A percentile compares a stretch with the other conserved stretches of the same genome.
phyloP scores from a whole-genome alignment of 371 early-diverging fungal species.

The Mucor circinelloides region DNA sequence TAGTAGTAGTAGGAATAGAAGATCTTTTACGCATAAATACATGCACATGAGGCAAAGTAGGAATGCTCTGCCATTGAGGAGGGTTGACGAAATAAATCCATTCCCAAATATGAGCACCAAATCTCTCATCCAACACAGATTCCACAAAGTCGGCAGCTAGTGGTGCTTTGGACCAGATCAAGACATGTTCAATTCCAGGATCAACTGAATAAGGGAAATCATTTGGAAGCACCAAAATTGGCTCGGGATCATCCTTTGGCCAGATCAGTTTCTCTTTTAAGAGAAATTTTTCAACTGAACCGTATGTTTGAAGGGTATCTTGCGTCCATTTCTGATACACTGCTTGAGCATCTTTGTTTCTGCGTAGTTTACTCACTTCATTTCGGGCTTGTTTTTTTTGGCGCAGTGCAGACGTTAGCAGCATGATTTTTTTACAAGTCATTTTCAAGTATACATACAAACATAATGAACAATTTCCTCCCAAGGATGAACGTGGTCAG shows the following conservation, averaged over 20 bases:
- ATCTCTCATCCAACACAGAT: conserved; percentile 27
- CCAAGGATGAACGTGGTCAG: conserved; percentile 42
- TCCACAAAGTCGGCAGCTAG: conserved; percentile 32
- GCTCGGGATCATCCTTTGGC: conserved; percentile 23
- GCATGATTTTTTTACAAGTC: too few species aligned
- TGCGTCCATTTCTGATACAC: conserved; percentile 43
- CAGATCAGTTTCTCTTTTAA: conserved; percentile 44
- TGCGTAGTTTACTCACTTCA: conserved; percentile 33
- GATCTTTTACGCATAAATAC: conserved; percentile 39
- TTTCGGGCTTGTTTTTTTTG: conserved; percentile 27
- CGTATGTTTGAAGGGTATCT: conserved; percentile 41
- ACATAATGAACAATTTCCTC: conserved; percentile 40
- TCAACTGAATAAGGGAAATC: conserved; percentile 67
- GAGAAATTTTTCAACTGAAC: conserved; percentile 46
- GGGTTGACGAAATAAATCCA: conserved; percentile 52
- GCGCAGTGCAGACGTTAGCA: background rate
- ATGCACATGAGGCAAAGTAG: conserved; percentile 45
- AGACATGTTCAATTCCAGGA: conserved; percentile 46
- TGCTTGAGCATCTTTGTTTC: conserved; percentile 28
- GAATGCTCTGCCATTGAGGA: conserved; percentile 40
- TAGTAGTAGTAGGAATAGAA: background rate
- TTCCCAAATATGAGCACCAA: conserved; percentile 30
- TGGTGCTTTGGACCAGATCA: conserved; percentile 60
- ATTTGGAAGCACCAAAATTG: conserved; percentile 53
- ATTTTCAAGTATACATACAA: conserved; percentile 24